These are phyloP conservation scores for Pyrus hybrid DNA, from an alignment of 331 rosid genomes.

Conservation along the genomic window DNA sequence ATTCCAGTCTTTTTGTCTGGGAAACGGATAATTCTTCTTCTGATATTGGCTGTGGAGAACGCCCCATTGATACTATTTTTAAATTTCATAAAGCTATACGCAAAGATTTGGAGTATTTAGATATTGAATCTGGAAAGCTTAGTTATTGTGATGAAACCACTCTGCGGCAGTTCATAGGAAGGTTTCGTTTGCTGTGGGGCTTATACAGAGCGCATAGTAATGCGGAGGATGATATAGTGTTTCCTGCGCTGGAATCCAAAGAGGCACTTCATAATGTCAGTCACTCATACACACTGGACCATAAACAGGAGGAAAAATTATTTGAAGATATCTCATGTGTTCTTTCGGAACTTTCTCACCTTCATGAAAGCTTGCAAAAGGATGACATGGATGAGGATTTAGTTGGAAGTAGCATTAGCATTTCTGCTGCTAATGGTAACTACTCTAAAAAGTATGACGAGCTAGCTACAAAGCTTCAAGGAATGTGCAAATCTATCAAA, in stretches of 20 bases:
- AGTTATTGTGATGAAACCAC: slow-evolving; percentile 68
- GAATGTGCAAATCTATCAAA: slow-evolving; percentile 94
- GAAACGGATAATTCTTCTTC: slow-evolving; percentile 69
- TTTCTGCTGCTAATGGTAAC: slow-evolving; percentile 35
- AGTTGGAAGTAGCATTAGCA: slow-evolving; percentile 22
- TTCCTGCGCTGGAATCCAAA: slow-evolving; percentile 96
- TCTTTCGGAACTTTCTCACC: slow-evolving; percentile 83
- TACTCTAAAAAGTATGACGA: slow-evolving; percentile 60
- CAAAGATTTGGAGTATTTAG: slow-evolving; percentile 96
- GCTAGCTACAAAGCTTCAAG: slow-evolving; percentile 96
- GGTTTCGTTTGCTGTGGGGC: slow-evolving; percentile 98
- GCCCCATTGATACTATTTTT: slow-evolving; percentile 97
- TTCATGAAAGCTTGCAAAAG: slow-evolving; percentile 56
- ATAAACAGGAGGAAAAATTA: slow-evolving; percentile 88
- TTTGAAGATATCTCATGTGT: slow-evolving; percentile 82
- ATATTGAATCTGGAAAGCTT: slow-evolving; percentile 96
- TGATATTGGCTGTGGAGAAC: slow-evolving; percentile 65
- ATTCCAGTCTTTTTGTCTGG: slow-evolving; percentile 93
- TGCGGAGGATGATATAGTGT: slow-evolving; percentile 98
- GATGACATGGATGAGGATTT: slow-evolving; percentile 29
- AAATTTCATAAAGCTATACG: slow-evolving; percentile 97
- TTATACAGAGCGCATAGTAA: slow-evolving; percentile 98
- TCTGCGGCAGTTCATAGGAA: slow-evolving; percentile 74
- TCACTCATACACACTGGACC: slow-evolving; percentile 93
- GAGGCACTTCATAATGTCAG: slow-evolving; percentile 96